Evolutionary conservation across 352 stramenopile species (phyloP).

Genomic region (Phytophthora constricta): DNA sequence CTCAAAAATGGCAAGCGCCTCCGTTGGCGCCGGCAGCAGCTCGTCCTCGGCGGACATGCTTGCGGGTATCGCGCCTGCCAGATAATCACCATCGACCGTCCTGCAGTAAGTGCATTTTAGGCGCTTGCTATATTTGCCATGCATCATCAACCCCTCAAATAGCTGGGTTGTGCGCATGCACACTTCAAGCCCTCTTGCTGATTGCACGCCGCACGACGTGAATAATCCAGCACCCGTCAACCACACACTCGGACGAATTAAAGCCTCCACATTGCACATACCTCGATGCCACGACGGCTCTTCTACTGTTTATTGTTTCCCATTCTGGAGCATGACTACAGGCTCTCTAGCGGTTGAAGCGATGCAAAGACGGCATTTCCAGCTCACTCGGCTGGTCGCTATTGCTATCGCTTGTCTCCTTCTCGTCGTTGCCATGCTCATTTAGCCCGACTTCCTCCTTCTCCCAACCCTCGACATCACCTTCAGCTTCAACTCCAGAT

Average conservation of each 20-base stretch:
- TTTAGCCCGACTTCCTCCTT: conserved; percentile 2
- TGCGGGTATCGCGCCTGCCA: conserved; percentile 16
- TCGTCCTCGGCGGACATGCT: conserved; percentile 25
- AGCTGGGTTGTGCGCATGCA: conserved; percentile 6
- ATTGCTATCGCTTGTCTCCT: conserved; percentile 32
- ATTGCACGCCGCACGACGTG: too few relatives aligned
- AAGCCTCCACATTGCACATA: background rate
- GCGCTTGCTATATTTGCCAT: conserved; percentile 28
- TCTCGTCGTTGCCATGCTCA: conserved; percentile 31
- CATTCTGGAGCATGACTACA: conserved; percentile 21
- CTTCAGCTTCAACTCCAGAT: background rate
- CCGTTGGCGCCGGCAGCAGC: conserved; percentile 42
- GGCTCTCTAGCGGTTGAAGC: conserved; percentile 33
- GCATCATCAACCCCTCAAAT: conserved; percentile 23
- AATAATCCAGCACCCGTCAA: too few relatives aligned
- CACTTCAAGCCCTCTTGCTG: too few relatives aligned
- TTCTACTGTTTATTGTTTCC: conserved; percentile 28
- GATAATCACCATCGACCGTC: conserved; percentile 9
- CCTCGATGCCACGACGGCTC: background rate
- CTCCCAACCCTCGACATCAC: conserved; percentile 1
- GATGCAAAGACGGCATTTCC: conserved; percentile 22
- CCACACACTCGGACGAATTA: background rate
- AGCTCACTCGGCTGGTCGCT: conserved; percentile 27
- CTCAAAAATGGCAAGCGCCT: conserved; percentile 46
- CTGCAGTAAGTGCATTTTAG: background rate